Evolutionary conservation across 2,329 filamentous ascomycete genomes (phyloP).

Genomic region (Exophiala alcalophila): DNA sequence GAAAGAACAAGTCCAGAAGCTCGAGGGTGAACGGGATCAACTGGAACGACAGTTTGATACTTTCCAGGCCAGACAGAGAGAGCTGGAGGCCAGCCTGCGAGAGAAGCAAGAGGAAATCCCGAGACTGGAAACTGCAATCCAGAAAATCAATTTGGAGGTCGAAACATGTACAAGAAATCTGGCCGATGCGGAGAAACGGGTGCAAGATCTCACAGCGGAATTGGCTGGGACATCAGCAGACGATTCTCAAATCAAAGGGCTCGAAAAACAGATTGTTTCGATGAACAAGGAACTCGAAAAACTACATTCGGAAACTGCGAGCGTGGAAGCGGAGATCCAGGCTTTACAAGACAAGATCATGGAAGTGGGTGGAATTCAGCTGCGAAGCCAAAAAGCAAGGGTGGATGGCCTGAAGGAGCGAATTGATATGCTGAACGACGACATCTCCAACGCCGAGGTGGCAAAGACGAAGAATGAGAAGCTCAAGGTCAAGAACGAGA

Average conservation of each 20-base stretch:
- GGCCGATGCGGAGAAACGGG: conserved; percentile 75
- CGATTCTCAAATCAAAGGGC: conserved; percentile 65
- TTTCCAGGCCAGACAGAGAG: conserved; percentile 79
- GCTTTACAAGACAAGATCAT: conserved; percentile 93
- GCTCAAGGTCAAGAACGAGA: conserved; percentile 80
- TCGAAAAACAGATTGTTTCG: conserved; percentile 74
- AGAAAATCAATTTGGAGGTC: conserved; percentile 84
- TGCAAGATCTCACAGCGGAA: conserved; percentile 78
- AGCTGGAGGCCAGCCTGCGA: conserved; percentile 70
- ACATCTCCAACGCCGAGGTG: conserved; percentile 81
- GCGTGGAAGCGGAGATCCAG: conserved; percentile 90
- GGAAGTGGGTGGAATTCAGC: conserved; percentile 91
- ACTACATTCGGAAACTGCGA: conserved; percentile 79
- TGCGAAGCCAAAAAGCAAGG: conserved; percentile 84
- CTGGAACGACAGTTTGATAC: conserved; percentile 79
- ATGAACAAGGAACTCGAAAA: conserved; percentile 76
- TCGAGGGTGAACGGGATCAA: conserved; percentile 81
- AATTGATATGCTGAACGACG: conserved; percentile 74
- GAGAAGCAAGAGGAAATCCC: conserved; percentile 76
- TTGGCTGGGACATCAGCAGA: conserved; percentile 79
- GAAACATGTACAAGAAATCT: conserved; percentile 84
- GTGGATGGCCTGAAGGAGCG: conserved; percentile 87
- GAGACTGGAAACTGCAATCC: conserved; percentile 80
- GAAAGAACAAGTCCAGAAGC: conserved; percentile 82
- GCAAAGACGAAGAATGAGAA: conserved; percentile 92